Conservation (phyloP, 176 grass and related monocot species). For the Oryza meridionalis region DNA sequence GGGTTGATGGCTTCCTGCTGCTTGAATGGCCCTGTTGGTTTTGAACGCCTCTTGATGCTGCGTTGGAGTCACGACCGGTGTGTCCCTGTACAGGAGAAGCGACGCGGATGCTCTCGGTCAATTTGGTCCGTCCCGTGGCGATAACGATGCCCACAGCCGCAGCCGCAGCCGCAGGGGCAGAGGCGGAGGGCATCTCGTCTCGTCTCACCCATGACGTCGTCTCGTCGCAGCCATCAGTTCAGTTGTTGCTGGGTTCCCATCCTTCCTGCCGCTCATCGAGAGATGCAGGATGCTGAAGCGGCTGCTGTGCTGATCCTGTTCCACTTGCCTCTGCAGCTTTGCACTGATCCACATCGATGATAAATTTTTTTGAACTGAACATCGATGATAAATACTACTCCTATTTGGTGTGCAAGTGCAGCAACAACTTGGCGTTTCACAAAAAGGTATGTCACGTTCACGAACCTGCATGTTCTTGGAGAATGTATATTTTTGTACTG, state of each 20-base stretch:
- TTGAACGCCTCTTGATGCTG: conserved; percentile 41
- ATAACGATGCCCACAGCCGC: conserved; percentile 7
- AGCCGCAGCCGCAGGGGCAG: neutral
- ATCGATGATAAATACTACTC: neutral
- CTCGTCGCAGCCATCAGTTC: neutral
- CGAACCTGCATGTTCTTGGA: conserved; percentile 7
- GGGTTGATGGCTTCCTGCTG: conserved; percentile 24
- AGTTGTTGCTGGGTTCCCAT: conserved; percentile 39
- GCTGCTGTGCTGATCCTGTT: neutral
- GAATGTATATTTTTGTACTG: neutral
- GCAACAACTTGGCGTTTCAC: neutral
- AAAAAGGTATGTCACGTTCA: neutral
- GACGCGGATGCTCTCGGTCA: conserved; percentile 5
- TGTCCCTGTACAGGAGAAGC: conserved; percentile 7
- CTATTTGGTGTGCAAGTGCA: conserved; percentile 7
- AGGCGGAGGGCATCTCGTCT: neutral
- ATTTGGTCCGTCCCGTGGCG: conserved; percentile 1
- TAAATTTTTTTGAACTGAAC: conserved; percentile 1
- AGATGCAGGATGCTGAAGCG: conserved; percentile 5
- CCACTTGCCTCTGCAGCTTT: neutral
- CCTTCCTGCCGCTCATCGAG: conserved; percentile 12
- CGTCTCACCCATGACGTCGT: conserved; percentile 37
- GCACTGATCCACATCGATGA: neutral
- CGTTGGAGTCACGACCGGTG: neutral
- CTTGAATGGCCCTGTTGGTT: neutral